Evolutionary conservation across 176 grass and related monocot species (phyloP), one percentile per base, ranked within the genome.

Genomic region (Musa schizocarpa): DNA sequence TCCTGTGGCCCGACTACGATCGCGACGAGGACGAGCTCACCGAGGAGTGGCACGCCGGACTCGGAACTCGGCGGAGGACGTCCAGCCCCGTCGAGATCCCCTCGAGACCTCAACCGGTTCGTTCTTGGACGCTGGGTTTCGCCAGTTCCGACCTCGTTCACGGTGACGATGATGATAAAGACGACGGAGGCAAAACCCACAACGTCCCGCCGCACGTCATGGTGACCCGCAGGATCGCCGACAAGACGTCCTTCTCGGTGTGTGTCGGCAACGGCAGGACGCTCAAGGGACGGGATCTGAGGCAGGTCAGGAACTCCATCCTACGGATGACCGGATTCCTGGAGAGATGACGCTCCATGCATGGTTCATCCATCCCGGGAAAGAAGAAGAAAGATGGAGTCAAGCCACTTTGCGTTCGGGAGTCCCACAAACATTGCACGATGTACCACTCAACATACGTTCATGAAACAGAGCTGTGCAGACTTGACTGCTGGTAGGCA

Each of bases 311-410:
- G 70, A 89, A 90, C 78, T 70, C 74, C 68, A 81, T 89, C 9
- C 94, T 93, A 50, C 78, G 57, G 68, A 82, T 86, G 81, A 97
- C 93, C 17, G 86, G 93, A 13, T 97, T 88, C 84, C 83, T 97
- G 53, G 94, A 97, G 86, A 83, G 80, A 78, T 90, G 63, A 81
- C 4, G 0, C 34, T 43, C 34, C 4, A 43, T 43, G 34, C 34
- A 43, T 43, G 34, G 34, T 43, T 43, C 34, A 0, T 43, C 3
- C 34, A 43, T 43, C 34, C 34, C 34, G 4, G 34, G 34, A 43
- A 43, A 43, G 34, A 43, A 43, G 34, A 43, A 43, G 34, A 43
- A 43, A 6, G 34, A 43, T 43, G 34, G 34, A 43, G 34, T 4
- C 6, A 43, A 6, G 34, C 4, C 34, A 6, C 4, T 5, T 0